Evolutionary conservation across 202 grass and related monocot genomes (phyloP), one percentile per base, ranked within the genome.

Genomic region (Schoenoplectus tabernaemontani): DNA sequence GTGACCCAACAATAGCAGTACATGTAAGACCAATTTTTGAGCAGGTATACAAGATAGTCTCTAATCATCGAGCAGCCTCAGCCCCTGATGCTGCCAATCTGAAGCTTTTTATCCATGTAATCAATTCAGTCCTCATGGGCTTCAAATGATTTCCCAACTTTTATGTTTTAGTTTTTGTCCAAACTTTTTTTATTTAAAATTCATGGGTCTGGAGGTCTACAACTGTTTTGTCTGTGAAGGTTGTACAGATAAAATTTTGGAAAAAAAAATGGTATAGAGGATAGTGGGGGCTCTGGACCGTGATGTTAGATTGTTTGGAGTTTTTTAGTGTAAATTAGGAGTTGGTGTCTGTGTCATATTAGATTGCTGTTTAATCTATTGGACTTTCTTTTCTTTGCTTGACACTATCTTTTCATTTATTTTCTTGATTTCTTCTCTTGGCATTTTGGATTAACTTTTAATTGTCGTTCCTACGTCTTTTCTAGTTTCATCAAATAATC

Each of bases 21-120:
- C 94, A 97, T 16, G 94, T 97, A 23, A 87, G 84, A 77, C 91
- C 89, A 51, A 90, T 97, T 74, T 97, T 93, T 4, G 94, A 97
- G 9, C 94, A 97, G 83, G 91, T 92, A 42, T 97, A 92, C 19
- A 26, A 65, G 2, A 86, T 88, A 64, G 17, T 93, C 57, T 77
- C 60, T 4, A 91, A 84, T 59, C 91, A 90, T 57, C 87, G 61
- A 85, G 85, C 84, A 13, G 85, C 60, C 9, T 85, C 39, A 23
- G 23, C 84, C 8, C 54, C 69, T 4, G 94, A 97, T 20, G 72
- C 72, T 2, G 72, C 83, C 16, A 88, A 69, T 59, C 84, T 93
- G 50, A 83, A 86, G 38, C 64, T 97, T 37, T 83, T 93, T 67
- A 87, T 93, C 88, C 94, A 93, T 41, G 91, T 97, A 10, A 87